phyloP scores from a whole-genome alignment of 75 land plant species.

The Sequoiadendron giganteum region DNA sequence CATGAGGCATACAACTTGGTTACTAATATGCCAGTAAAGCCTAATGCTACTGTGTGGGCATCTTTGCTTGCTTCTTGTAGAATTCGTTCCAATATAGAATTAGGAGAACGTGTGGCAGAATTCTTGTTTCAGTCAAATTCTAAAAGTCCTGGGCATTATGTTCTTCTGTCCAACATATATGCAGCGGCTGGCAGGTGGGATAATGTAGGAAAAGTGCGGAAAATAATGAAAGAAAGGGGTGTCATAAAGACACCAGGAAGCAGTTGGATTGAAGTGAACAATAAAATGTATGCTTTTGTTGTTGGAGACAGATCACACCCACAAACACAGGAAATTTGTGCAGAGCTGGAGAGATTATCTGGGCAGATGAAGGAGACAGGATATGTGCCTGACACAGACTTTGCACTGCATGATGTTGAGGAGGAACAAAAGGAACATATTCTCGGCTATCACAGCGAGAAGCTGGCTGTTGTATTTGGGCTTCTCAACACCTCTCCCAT shows the following conservation, averaged over 20 bases:
- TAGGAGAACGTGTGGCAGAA: conserved; percentile 20
- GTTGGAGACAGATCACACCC: background rate
- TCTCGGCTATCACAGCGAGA: conserved; percentile 12
- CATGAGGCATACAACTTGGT: conserved; percentile 22
- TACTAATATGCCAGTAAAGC: conserved; percentile 24
- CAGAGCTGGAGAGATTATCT: background rate
- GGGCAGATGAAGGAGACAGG: background rate
- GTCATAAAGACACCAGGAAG: conserved; percentile 3
- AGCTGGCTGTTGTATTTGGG: conserved; percentile 22
- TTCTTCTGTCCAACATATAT: conserved; percentile 13
- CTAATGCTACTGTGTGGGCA: conserved; percentile 27
- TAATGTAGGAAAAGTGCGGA: conserved; percentile 7
- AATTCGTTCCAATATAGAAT: conserved; percentile 13
- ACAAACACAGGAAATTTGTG: background rate
- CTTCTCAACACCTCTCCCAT: background rate
- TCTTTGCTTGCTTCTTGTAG: conserved; percentile 31
- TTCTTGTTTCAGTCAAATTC: conserved; percentile 17
- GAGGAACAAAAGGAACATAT: conserved; percentile 9
- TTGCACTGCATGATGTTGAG: conserved; percentile 6
- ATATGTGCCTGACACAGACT: conserved; percentile 1
- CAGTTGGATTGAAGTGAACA: conserved; percentile 1
- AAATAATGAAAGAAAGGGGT: background rate
- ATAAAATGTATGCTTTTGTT: background rate
- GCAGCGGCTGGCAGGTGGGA: conserved; percentile 26
- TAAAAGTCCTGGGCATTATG: conserved; percentile 4